Percentiles rank a stretch among this genome's conserved stretches.
phyloP scores from a whole-genome alignment of 164 flowering plant species.

The Euptelea pleiosperma region DNA sequence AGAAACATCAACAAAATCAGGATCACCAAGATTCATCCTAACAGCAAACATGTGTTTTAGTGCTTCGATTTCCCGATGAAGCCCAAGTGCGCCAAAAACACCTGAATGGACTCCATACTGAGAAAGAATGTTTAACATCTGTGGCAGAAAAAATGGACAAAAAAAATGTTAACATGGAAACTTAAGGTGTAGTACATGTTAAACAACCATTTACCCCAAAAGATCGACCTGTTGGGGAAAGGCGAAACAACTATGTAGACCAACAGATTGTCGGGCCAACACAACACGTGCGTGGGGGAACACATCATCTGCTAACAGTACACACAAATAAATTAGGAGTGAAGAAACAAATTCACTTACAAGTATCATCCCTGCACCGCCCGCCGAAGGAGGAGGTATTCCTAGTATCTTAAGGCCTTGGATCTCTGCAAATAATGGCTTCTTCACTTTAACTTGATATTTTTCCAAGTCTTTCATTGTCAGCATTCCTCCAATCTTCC shows the following conservation, averaged over 20 bases:
- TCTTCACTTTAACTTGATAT: conserved; percentile 40
- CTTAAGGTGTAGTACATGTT: too few species aligned
- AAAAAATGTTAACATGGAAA: background rate
- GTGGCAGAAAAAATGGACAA: conserved; percentile 4
- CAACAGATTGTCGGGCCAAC: too few species aligned
- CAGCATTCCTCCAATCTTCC: conserved; percentile 44
- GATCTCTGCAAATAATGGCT: conserved; percentile 30
- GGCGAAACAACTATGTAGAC: too few species aligned
- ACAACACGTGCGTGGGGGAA: too few species aligned
- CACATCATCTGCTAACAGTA: too few species aligned
- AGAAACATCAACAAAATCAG: conserved; percentile 44
- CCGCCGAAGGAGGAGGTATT: conserved; percentile 66
- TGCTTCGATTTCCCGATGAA: conserved; percentile 57
- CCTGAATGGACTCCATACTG: conserved; percentile 31
- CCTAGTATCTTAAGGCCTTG: conserved; percentile 38
- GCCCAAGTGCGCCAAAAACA: conserved; percentile 36
- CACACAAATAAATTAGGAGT: background rate
- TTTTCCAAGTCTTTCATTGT: conserved; percentile 43
- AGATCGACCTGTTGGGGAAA: too few species aligned
- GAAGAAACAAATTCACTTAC: conserved; percentile 27
- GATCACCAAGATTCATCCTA: conserved; percentile 75
- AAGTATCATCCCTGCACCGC: conserved; percentile 45
- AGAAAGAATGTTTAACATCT: conserved; percentile 59
- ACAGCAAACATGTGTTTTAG: conserved; percentile 51
- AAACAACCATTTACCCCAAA: too few species aligned